phyloP scores from a whole-genome alignment of 768 basidiomycete species.

The Mycena pura region DNA sequence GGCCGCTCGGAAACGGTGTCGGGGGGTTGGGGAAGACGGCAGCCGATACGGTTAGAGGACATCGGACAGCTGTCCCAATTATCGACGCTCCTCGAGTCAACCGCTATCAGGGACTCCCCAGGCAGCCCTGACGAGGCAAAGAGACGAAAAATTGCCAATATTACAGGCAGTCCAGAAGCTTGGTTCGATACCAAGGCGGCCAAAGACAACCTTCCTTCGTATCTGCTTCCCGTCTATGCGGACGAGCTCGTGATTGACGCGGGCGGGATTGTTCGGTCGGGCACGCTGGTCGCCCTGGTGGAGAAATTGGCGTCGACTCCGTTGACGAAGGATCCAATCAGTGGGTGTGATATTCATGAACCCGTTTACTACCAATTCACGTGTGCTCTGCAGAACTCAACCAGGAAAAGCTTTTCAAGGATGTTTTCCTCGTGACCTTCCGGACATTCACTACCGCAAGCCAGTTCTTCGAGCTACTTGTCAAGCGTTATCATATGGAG shows the following conservation, averaged over 20 bases:
- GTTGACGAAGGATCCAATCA: constrained; percentile 51
- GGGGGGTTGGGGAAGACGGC: constrained; percentile 39
- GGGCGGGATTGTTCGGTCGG: constrained; percentile 71
- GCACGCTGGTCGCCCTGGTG: constrained; percentile 74
- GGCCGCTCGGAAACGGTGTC: constrained; percentile 37
- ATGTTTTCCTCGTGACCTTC: constrained; percentile 85
- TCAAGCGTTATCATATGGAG: constrained; percentile 65
- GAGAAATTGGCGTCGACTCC: constrained; percentile 65
- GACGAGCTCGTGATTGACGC: constrained; percentile 69
- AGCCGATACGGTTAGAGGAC: constrained; percentile 49
- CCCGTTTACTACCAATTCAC: not conserved
- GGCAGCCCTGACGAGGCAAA: constrained; percentile 27
- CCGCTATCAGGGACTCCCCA: constrained; percentile 39
- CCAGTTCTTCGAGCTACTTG: constrained; percentile 70
- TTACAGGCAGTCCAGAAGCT: constrained; percentile 50
- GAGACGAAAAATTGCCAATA: constrained; percentile 44
- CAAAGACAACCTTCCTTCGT: constrained; percentile 56
- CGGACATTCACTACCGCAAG: constrained; percentile 78
- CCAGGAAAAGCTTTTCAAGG: constrained; percentile 49
- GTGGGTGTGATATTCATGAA: constrained; percentile 47
- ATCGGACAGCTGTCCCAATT: constrained; percentile 39
- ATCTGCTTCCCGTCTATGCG: constrained; percentile 62
- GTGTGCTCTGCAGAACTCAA: constrained; percentile 29
- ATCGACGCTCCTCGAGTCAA: constrained; percentile 46
- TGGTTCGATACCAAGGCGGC: constrained; percentile 46